Evolutionary conservation across 2,329 filamentous ascomycete genomes (phyloP), one percentile per base, ranked within the genome.

Genomic region (Microsporum canis): DNA sequence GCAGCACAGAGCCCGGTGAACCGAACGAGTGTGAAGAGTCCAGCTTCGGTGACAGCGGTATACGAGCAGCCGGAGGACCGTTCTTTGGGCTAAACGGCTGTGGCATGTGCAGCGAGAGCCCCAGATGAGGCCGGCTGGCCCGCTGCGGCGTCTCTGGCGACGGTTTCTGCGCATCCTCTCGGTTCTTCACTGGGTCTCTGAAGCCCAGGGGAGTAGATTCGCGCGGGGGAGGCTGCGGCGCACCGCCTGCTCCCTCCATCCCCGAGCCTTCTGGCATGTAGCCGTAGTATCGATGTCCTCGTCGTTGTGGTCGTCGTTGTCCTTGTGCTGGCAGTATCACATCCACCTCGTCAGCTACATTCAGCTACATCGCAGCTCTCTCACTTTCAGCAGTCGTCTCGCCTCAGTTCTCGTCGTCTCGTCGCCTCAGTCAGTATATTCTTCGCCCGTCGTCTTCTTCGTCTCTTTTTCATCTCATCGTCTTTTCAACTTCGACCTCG

Each of bases 11-110:
- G 31, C 88, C 87, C 1, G 91, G 91, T 1, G 90, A 92, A 7
- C 88, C 88, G 77, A 95, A 96, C 56, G 86, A 89, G 66, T 91
- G 88, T 23, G 87, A 87, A 61, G 88, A 82, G 72, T 96, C 91
- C 65, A 94, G 82, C 72, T 95, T 91, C 14, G 91, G 91, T 1
- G 90, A 95, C 63, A 92, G 80, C 67, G 91, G 89, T 31, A 79
- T 76, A 63, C 80, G 85, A 68, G 82, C 86, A 65, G 79, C 75
- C 59, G 79, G 76, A 63, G 78, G 73, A 64, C 79, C 76, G 67
- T 81, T 76, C 60, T 74, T 76, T 67, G 75, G 76, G 51, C 64
- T 63, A 23, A 67, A 63, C 60, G 76, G 80, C 66, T 77, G 78
- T 33, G 87, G 84, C 79, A 90, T 82, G 69, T 90, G 86, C 66